These are phyloP conservation scores for Yarrowia porcina DNA, from an alignment of 805 yeast genomes.

Conservation along the genomic window DNA sequence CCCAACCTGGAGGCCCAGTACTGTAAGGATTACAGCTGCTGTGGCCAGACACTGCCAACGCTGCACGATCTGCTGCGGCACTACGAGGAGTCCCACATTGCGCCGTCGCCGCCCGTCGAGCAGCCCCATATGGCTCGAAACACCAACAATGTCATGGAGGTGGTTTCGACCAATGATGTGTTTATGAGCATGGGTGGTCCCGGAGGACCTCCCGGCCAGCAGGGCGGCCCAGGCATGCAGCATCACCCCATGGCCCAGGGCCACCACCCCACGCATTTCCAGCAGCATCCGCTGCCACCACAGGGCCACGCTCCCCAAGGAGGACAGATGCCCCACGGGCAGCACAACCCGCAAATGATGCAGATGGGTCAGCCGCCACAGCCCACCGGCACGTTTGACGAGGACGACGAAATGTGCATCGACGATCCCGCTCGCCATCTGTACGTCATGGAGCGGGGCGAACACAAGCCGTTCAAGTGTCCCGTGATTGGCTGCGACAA, in stretches of 20 bases:
- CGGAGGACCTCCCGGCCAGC: constrained; percentile 1
- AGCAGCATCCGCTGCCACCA: constrained; percentile 13
- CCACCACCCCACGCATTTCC: constrained; percentile 24
- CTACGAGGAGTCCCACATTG: constrained; percentile 92
- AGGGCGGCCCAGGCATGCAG: constrained; percentile 5
- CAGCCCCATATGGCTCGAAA: constrained; percentile 27
- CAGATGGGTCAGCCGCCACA: constrained; percentile 33
- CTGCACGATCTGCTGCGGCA: constrained; percentile 90
- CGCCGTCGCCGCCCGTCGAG: constrained; percentile 24
- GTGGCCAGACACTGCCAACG: constrained; percentile 89
- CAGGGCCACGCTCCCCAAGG: neutral
- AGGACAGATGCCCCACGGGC: neutral
- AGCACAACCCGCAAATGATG: constrained; percentile 22
- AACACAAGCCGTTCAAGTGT: constrained; percentile 92
- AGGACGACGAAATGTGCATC: constrained; percentile 73
- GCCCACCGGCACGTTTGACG: constrained; percentile 39
- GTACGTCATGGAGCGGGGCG: constrained; percentile 87
- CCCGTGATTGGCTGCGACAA: constrained; percentile 98
- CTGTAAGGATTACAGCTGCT: constrained; percentile 94
- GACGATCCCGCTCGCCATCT: constrained; percentile 96
- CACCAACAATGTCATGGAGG: constrained; percentile 52
- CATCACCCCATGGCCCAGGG: constrained; percentile 21
- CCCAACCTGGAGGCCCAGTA: constrained; percentile 94
- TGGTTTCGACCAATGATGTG: constrained; percentile 91
- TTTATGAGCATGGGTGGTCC: constrained; percentile 49